These are phyloP conservation scores for Hypoxylon sp. DNA, from an alignment of 2,329 filamentous ascomycete genomes.

Conservation along the genomic window DNA sequence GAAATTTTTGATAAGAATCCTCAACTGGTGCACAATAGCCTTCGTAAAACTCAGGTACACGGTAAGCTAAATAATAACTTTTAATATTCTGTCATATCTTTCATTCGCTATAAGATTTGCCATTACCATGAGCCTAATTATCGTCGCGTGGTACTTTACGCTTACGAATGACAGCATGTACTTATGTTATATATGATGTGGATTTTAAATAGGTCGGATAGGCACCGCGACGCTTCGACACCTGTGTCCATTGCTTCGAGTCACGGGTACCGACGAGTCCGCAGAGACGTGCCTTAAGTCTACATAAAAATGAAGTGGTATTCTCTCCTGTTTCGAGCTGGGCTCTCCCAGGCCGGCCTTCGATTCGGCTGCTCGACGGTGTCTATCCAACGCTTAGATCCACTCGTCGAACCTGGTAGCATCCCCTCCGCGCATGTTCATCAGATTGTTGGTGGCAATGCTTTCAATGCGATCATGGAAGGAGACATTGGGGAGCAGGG, in stretches of 20 bases:
- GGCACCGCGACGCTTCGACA: not conserved
- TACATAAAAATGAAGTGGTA: conserved; percentile 39
- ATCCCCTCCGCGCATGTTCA: conserved; percentile 51
- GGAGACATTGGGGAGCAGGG: conserved; percentile 50
- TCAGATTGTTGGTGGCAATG: conserved; percentile 54
- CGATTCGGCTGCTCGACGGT: conserved; percentile 53
- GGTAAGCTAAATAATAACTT: not conserved
- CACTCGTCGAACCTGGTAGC: conserved; percentile 51
- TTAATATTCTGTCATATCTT: not conserved
- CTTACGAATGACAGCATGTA: not conserved
- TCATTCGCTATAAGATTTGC: too few relatives aligned
- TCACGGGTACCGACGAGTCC: not conserved
- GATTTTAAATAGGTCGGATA: not conserved
- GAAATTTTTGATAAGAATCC: too few relatives aligned
- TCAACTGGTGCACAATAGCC: too few relatives aligned
- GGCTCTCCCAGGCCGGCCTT: conserved; percentile 48
- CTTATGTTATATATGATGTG: not conserved
- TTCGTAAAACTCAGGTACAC: too few relatives aligned
- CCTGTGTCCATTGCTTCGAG: not conserved
- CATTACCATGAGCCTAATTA: not conserved
- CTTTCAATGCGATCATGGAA: conserved; percentile 53
- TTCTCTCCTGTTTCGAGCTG: conserved; percentile 27
- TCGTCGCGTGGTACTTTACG: not conserved
- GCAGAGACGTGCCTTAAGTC: not conserved
- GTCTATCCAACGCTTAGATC: conserved; percentile 53